Evolutionary conservation across 352 stramenopile species (phyloP).

Genomic region (Globisporangium paroecandrum): DNA sequence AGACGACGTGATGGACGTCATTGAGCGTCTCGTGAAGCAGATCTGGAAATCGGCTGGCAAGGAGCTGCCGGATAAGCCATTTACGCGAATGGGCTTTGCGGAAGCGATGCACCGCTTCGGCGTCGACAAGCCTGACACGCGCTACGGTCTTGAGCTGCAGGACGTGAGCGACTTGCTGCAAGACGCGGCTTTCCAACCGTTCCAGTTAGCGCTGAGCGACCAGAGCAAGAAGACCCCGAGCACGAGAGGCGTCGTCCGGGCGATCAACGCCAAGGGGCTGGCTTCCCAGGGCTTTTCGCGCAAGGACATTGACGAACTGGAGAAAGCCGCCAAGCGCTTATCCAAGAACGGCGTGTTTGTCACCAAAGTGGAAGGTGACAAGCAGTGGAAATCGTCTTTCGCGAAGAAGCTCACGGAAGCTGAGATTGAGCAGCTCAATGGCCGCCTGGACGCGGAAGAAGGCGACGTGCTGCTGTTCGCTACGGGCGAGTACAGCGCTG

Average conservation of each 20-base stretch:
- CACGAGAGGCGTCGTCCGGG: slow-evolving; percentile 45
- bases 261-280: slow-evolving; percentile 70
- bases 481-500: slow-evolving; percentile 48
- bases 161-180: slow-evolving; percentile 49
- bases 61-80: slow-evolving; percentile 32
- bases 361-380: slow-evolving; percentile 53
- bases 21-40: slow-evolving; percentile 69
- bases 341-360: slow-evolving; percentile 45
- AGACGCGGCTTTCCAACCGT: slow-evolving; percentile 37
- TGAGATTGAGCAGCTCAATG: slow-evolving; percentile 49
- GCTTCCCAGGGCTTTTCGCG: slow-evolving; percentile 54
- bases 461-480: slow-evolving; percentile 73
- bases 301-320: slow-evolving; percentile 68
- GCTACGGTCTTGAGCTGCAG: slow-evolving; percentile 66
- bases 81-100: slow-evolving; percentile 66
- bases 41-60: slow-evolving; percentile 61
- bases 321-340: slow-evolving; percentile 47
- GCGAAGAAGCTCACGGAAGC: slow-evolving; percentile 49
- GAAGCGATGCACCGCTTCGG: slow-evolving; percentile 81
- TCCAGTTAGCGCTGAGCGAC: slow-evolving; percentile 32
- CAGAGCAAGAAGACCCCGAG: slow-evolving; percentile 20
- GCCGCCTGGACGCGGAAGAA: slow-evolving; percentile 45
- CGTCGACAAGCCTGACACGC: slow-evolving; percentile 85
- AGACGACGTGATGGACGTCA: slow-evolving; percentile 68
- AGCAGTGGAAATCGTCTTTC: slow-evolving; percentile 73